Evolutionary conservation across 2,329 filamentous ascomycete species (phyloP), one percentile per base, ranked within the genome.

Genomic region (Diplodia scrobiculata): DNA sequence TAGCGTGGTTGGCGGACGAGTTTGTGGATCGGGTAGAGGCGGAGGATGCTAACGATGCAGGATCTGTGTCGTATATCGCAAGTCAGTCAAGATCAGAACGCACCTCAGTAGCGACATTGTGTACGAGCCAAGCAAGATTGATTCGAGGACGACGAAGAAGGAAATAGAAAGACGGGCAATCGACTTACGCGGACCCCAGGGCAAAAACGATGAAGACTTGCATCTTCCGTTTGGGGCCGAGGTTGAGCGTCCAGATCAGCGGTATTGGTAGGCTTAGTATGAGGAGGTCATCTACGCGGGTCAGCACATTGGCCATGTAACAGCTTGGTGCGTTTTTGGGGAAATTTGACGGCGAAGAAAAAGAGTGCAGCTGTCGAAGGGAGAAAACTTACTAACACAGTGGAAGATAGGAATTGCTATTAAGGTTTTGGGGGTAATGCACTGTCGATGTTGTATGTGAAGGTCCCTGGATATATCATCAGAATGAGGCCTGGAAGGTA

Each of bases 231-330:
- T 21, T 36, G 1, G 29, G 45, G 45, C 51, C 38, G 29, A 63
- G 45, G 59, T 52, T 52, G 17, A 63, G 34, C 13, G 21, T 51
- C 59, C 59, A 63, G 19, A 63, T 48, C 7, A 63, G 11, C 17
- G 59, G 59, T 21, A 63, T 27, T 5, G 59, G 59, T 14, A 63
- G 59, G n/a, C 45, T 52, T 32, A 63, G 47, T 19, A 63, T 63
- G 13, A 63, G 59, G 13, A 63, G 59, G 25, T 63, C 59, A 63
- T 52, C 59, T 63, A 10, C 19, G 34, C 17, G 58, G 25, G 25
- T 58, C 3, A 58, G 21, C 5, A 58, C 25, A 41, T 32, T 27
- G 52, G 17, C n/a, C 4, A 32, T 54, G n/a, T 27, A 11, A 5
- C 4, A 14, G 2, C 19, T 19, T 7, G 27, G 25, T n/a, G 21